Percentiles rank a stretch among this genome's conserved stretches.
These are phyloP conservation scores for Aspergillaceae sp. DNA, from an alignment of 2,329 filamentous ascomycete species.

Conservation along the genomic window DNA sequence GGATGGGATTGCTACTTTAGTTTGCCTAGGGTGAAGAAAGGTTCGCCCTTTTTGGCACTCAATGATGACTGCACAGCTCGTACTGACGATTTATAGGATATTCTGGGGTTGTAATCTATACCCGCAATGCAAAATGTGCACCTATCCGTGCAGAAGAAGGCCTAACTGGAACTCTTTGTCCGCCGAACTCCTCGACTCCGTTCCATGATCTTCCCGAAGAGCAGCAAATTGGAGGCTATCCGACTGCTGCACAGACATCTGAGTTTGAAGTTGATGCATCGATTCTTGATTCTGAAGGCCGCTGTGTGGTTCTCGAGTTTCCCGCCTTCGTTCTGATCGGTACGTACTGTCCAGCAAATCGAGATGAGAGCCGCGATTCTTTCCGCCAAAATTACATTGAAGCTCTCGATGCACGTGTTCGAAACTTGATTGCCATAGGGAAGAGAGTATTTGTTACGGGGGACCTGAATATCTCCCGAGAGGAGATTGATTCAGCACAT, in stretches of 20 bases:
- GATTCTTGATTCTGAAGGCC: constrained; percentile 78
- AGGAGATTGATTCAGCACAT: constrained; percentile 67
- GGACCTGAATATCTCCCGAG: constrained; percentile 71
- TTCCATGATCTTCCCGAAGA: constrained; percentile 67
- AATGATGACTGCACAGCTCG: constrained; percentile 3
- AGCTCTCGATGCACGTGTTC: constrained; percentile 70
- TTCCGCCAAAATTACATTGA: constrained; percentile 75
- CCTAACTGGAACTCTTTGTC: constrained; percentile 70
- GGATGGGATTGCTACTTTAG: constrained; percentile 98
- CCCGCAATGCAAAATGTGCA: constrained; percentile 72
- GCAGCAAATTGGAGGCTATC: constrained; percentile 83
- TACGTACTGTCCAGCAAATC: constrained; percentile 82
- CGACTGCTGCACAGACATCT: constrained; percentile 57
- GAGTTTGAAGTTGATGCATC: constrained; percentile 56
- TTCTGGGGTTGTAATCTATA: constrained; percentile 92
- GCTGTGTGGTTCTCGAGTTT: constrained; percentile 86
- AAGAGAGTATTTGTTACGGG: constrained; percentile 81
- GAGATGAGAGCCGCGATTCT: constrained; percentile 72
- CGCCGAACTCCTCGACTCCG: constrained; percentile 59
- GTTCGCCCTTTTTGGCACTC: constrained; percentile 33
- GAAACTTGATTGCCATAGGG: constrained; percentile 70
- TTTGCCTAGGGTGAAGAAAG: constrained; percentile 87
- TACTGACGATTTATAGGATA: constrained; percentile 54
- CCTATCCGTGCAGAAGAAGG: constrained; percentile 91
- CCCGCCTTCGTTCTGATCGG: constrained; percentile 89